Evolutionary conservation across 305 asterid genomes (phyloP).

Genomic region (Fraxinus xanthoxyloides): DNA sequence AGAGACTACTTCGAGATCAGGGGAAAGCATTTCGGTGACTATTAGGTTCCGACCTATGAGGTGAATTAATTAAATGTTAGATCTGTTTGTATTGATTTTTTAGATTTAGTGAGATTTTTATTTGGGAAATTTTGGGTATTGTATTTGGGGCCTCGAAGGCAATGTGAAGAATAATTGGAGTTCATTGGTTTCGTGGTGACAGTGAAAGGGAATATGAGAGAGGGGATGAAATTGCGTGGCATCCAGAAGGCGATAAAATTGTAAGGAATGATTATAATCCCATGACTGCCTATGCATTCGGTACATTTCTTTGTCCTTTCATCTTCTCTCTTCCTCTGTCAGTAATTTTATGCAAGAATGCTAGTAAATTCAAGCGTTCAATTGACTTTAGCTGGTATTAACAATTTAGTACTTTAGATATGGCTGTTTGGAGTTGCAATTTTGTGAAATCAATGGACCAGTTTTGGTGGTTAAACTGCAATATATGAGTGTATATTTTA

Average conservation of each 20-base stretch:
- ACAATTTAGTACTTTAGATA: neutral
- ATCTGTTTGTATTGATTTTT: conserved; percentile 44
- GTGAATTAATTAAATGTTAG: conserved; percentile 44
- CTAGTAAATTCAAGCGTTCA: conserved; percentile 2
- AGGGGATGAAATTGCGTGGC: conserved; percentile 96
- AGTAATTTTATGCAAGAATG: neutral
- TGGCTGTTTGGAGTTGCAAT: neutral
- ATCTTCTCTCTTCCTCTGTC: neutral
- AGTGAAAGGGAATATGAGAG: conserved; percentile 93
- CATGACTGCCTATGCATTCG: conserved; percentile 82
- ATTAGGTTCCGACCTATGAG: conserved; percentile 93
- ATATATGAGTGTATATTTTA: neutral
- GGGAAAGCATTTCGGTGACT: conserved; percentile 88
- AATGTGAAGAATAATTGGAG: conserved; percentile 26
- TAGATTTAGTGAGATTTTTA: conserved; percentile 22
- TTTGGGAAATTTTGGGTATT: conserved; percentile 25
- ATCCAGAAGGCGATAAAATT: conserved; percentile 71
- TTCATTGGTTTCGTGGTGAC: conserved; percentile 28
- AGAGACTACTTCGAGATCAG: conserved; percentile 65
- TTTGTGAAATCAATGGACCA: neutral
- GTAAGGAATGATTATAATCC: conserved; percentile 92
- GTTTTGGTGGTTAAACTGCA: neutral
- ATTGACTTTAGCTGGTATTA: neutral
- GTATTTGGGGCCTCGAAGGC: conserved; percentile 35
- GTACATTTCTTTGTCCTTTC: conserved; percentile 34